Conservation (phyloP, 2,329 filamentous ascomycete species). For the Penicillium sclerotigenum region DNA sequence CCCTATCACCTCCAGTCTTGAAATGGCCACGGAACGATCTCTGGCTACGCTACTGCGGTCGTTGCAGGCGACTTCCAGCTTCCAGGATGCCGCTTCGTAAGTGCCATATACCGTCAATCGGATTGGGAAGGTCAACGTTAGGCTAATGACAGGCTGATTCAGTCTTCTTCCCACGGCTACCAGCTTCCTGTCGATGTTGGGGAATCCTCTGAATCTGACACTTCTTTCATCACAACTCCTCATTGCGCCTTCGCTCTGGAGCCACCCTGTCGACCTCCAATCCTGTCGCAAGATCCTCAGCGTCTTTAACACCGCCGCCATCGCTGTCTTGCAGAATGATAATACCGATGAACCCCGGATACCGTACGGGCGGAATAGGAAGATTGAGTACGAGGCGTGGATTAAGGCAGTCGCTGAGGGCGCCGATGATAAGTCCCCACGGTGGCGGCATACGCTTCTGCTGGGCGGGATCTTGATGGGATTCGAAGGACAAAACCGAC, state of each 20-base stretch:
- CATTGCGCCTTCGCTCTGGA: constrained; percentile 58
- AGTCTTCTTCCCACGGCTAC: constrained; percentile 55
- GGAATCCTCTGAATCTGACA: constrained; percentile 61
- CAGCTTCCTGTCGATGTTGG: constrained; percentile 48
- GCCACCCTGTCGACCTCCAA: constrained; percentile 52
- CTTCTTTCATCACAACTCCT: constrained; percentile 60
- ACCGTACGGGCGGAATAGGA: constrained; percentile 47
- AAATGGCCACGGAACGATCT: constrained; percentile 60
- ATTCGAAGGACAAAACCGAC: constrained; percentile 63
- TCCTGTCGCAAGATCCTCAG: constrained; percentile 57
- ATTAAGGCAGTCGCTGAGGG: constrained; percentile 57
- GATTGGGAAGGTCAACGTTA: constrained; percentile 11
- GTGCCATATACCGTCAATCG: constrained; percentile 10
- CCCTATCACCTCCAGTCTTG: constrained; percentile 1
- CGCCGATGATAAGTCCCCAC: constrained; percentile 59
- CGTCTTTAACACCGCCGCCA: constrained; percentile 60
- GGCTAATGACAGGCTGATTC: constrained; percentile 8
- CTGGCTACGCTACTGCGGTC: constrained; percentile 59
- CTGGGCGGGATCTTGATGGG: constrained; percentile 76
- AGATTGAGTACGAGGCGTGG: constrained; percentile 56
- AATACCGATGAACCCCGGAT: constrained; percentile 34
- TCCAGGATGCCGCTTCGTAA: constrained; percentile 60
- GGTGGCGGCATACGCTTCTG: constrained; percentile 83
- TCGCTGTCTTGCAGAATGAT: constrained; percentile 52
- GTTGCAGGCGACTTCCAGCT: constrained; percentile 56